Evolutionary conservation across 2,329 filamentous ascomycete genomes (phyloP).

Genomic region (Cladosporium sp.): DNA sequence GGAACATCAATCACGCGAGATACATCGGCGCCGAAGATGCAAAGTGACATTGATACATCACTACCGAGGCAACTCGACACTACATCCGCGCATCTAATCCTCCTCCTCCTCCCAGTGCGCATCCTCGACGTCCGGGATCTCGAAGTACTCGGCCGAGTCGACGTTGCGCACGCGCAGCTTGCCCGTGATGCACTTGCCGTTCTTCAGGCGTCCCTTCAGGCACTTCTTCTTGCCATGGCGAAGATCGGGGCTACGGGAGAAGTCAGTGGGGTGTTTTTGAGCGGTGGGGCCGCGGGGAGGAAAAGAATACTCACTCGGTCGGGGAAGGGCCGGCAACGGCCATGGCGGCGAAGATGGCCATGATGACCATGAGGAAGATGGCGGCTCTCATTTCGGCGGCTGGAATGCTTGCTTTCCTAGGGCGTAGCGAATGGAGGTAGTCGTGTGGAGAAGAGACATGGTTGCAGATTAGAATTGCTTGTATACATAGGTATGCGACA

Average conservation of each 20-base stretch:
- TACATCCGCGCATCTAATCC: not conserved
- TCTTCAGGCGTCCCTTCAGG: conserved; percentile 8
- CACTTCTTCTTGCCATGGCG: not conserved
- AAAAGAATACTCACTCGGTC: not conserved
- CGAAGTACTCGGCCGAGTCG: conserved; percentile 5
- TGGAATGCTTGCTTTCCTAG: not conserved
- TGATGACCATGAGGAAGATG: not conserved
- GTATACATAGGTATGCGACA: not conserved
- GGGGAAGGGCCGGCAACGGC: not conserved
- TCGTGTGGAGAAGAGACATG: not conserved
- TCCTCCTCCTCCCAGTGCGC: not conserved
- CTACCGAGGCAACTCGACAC: too few species aligned
- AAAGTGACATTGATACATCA: too few species aligned
- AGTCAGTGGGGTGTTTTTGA: not conserved
- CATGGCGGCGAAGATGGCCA: conserved; percentile 3
- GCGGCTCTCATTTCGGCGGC: not conserved
- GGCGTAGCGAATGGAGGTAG: not conserved
- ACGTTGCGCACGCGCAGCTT: conserved; percentile 3
- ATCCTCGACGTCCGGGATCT: conserved; percentile 8
- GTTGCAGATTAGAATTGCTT: not conserved
- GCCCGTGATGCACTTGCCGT: conserved; percentile 3
- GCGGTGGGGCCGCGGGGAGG: not conserved
- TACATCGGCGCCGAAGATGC: too few species aligned
- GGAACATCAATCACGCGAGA: too few species aligned
- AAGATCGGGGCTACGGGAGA: not conserved